Evolutionary conservation across 176 grass and related monocot genomes (phyloP), one percentile per base, ranked within the genome.

Genomic region (Saccharum officinarum): DNA sequence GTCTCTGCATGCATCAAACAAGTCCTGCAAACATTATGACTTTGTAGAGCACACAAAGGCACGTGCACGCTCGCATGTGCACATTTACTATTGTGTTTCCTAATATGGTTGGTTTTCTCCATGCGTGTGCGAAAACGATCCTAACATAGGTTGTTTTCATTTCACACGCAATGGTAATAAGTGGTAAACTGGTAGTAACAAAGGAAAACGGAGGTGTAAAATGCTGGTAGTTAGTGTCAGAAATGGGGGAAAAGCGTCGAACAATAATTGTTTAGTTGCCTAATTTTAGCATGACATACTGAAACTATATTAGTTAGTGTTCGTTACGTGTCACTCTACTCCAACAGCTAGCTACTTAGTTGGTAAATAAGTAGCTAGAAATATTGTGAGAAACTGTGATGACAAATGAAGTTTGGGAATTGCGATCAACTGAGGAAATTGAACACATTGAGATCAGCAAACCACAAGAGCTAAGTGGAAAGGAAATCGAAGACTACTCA

Each of bases 1-100:
- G 91, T 93, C 73, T 90, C 91, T 93, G 88, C 91, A 90, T 25
- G 77, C 82, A 90, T 71, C 38, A 80, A 70, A 66, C 54, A 82
- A 83, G 42, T 87, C 44, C 80, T 31, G 34, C 63, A 84, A 67
- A 68, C 61, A 68, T 86, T 79, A 69, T 20, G 72, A 73, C 83
- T 65, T 57, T 63, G 67, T 78, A 84, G 73, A n/a, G 31, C 22
- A 72, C 26, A 30, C 11, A 77, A 67, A 16, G 11, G 17, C 20
- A 65, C 7, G 39, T 33, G 4, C 42, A 14, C 30, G 40, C 64
- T 41, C 3, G 14, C 60, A 73, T 12, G 55, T 61, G 11, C 55
- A 80, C 33, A 73, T 54, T 28, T 15, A 36, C 31, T n/a, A 33
- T 47, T 78, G 26, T 31, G 67, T 63, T 69, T 71, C 67, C 20